Base-by-base conservation (phyloP, 768 basidiomycete genomes). In the Gloeophyllum trabeum region DNA sequence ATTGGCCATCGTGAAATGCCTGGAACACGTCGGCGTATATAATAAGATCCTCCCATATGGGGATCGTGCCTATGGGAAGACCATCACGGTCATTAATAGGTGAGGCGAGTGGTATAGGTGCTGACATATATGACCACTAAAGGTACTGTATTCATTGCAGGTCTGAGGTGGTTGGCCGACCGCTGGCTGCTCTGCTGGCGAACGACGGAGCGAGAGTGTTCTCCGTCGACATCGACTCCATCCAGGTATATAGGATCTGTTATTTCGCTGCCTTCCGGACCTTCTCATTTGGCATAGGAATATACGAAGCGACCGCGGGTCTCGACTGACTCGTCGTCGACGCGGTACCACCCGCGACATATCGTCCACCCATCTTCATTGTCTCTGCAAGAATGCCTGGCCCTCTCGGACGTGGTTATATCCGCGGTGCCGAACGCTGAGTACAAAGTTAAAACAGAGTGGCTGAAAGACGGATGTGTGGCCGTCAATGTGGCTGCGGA, bases 171-270 rank as follows among this genome's bases (percentile, higher is more conserved):
- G 96, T 99, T 13, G 96, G 96, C 14, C 72, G 96, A 46, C 96
- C 94, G 10, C 70, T 98, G n/a, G 94, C 92, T 0, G 96, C 96
- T 3, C 67, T 99, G 36, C 72, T 98, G 32, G 79, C 93, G 3
- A 99, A 99, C 56, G 96, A 99, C 55, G 96, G 96, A 22, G 96
- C 94, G 2, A 73, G 91, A 6, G 96, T 97, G 4, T 81, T 97
- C 54, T 93, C 89, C 4, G 88, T 87, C 4, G 96, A 99, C 58
- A 88, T 98, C 43, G 91, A 94, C 57, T 88, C 90, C 6, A 86
- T 93, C 41, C 87, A 96, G 66, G 81, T 78, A 32, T 39, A 55
- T 38, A 13, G n/a, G 19, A 38, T 25, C 32, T 34, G 19, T 42
- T 18, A 44, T 23, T 26, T 43, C 20, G 35, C 24, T 18, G 4